Base-by-base conservation (phyloP, 768 basidiomycete genomes). In the Lanmaoa pseudosensibilis region DNA sequence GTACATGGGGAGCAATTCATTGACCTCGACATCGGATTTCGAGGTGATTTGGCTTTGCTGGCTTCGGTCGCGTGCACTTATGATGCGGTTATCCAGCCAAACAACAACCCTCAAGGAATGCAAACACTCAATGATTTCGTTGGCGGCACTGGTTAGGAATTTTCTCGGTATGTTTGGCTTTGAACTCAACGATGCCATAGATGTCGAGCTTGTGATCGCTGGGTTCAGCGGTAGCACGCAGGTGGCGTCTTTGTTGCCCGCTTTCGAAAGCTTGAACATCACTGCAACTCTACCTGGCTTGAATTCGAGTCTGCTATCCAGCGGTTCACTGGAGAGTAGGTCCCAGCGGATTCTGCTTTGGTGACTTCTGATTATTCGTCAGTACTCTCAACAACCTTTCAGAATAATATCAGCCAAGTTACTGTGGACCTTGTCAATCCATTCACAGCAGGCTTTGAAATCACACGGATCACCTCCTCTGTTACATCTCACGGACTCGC, bases 91-190 rank as follows among this genome's bases (percentile, higher is more conserved):
- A 25, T 62, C 25, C 55, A 87, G 82, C 79, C 88, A 9, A 88
- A 88, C 66, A 74, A 73, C 32, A 85, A 74, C 54, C 79, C 82
- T 0, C 75, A 84, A 65, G 87, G 86, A 32, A 69, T 75, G 46
- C 76, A 85, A 60, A 88, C 87, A 1, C 75, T 91, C 33, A 79
- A 83, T 52, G 81, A 89, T 37, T 90, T 90, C 63, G 80, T 89
- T 43, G 80, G 82, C 15, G 79, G 82, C 48, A 81, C 78, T 62
- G 82, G 85, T 82, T 52, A 37, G 69, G 33, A 12, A 12, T 25
- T 2, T 50, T 55, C 16, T 46, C 23, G 10, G 12, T 4, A n/a
- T 18, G 19, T n/a, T 43, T 34, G 30, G 19, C 4, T 38, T 25
- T 34, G 18, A 48, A 50, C 46, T 58, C 11, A 54, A 30, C 23